These are phyloP conservation scores for Populus tremula DNA, from an alignment of 345 rosid species.

Conservation along the genomic window DNA sequence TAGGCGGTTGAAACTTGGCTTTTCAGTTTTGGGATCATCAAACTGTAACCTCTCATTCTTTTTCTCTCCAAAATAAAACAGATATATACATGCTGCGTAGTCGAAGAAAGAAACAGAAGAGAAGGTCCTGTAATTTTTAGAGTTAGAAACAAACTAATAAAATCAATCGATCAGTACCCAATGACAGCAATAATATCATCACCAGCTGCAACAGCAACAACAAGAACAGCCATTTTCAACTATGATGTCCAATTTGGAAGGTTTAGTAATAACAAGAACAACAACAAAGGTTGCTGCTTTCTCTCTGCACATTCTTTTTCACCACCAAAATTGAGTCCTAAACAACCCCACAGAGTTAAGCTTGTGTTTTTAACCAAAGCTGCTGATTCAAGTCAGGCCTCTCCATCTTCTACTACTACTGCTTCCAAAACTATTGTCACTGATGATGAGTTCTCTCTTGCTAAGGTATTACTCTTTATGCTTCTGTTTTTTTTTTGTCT, in stretches of 20 bases:
- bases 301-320: constrained; percentile 31
- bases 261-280: constrained; percentile 17
- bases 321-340: constrained; percentile 9
- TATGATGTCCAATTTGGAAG: constrained; percentile 10
- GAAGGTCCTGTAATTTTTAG: not conserved
- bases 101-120: not conserved
- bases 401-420: constrained; percentile 36
- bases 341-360: constrained; percentile 15
- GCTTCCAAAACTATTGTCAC: constrained; percentile 46
- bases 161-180: constrained; percentile 1
- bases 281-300: constrained; percentile 17
- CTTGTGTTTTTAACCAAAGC: constrained; percentile 41
- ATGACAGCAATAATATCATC: constrained; percentile 31
- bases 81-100: not conserved
- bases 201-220: constrained; percentile 4
- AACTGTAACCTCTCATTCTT: constrained; percentile 35
- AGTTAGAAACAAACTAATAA: not conserved
- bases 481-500: not conserved
- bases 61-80: not conserved
- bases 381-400: constrained; percentile 67
- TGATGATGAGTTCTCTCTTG: constrained; percentile 75
- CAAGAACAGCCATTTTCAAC: constrained; percentile 29
- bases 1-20: constrained; percentile 44
- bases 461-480: constrained; percentile 48
- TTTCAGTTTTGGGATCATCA: not conserved